A percentile compares a stretch with the other conserved stretches of the same genome.
Conservation (phyloP, 805 yeast species). For the Metschnikowia lachancei region DNA sequence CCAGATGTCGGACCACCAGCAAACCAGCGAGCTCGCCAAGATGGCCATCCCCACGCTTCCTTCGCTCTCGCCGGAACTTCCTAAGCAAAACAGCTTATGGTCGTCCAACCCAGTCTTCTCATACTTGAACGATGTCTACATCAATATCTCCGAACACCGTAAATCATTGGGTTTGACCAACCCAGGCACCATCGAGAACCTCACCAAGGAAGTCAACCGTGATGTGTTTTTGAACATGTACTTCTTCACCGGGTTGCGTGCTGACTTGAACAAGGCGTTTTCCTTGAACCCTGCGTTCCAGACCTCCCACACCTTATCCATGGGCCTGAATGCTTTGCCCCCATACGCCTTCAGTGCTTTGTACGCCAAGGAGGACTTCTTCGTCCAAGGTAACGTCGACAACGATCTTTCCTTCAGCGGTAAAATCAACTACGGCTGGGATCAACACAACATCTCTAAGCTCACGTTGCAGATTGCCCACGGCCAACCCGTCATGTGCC, state of each 20-base stretch:
- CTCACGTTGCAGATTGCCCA: slow-evolving; percentile 83
- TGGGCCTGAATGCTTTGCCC: slow-evolving; percentile 83
- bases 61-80: slow-evolving; percentile 51
- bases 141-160: slow-evolving; percentile 72
- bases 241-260: slow-evolving; percentile 92
- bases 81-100: slow-evolving; percentile 63
- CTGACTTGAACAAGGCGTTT: slow-evolving; percentile 91
- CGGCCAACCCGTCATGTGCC: slow-evolving; percentile 90
- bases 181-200: slow-evolving; percentile 94
- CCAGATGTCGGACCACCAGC: slow-evolving; percentile 17
- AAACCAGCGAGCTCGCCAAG: slow-evolving; percentile 55
- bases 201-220: slow-evolving; percentile 88
- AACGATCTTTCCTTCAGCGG: slow-evolving; percentile 82
- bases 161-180: slow-evolving; percentile 75
- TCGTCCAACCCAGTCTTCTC: slow-evolving; percentile 79
- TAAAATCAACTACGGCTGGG: slow-evolving; percentile 90
- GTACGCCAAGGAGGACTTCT: slow-evolving; percentile 79
- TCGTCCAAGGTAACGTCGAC: slow-evolving; percentile 90
- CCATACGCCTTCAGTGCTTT: slow-evolving; percentile 89
- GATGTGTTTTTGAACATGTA: slow-evolving; percentile 89
- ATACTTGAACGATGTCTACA: slow-evolving; percentile 73
- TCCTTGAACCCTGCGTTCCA: slow-evolving; percentile 93
- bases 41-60: slow-evolving; percentile 57
- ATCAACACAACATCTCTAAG: slow-evolving; percentile 71
- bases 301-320: slow-evolving; percentile 87